These are phyloP conservation scores for Aspergillus asperescens DNA, from an alignment of 495 filamentous ascomycete genomes.

Conservation along the genomic window DNA sequence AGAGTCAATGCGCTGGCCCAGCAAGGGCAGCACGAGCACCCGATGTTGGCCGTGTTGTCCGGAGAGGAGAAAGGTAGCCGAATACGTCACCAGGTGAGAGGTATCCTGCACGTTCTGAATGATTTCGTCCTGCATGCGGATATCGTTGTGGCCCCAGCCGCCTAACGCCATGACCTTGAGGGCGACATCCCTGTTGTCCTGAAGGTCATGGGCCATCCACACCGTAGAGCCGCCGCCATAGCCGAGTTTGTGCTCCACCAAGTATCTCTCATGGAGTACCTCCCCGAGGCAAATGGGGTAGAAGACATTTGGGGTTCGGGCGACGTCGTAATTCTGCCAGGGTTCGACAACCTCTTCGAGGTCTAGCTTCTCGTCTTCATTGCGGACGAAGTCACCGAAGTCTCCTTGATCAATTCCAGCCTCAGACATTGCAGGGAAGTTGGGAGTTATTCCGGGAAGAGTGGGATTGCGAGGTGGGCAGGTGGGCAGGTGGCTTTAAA, in stretches of 20 bases:
- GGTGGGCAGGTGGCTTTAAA: too few relatives aligned
- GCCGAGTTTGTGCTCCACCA: slow-evolving; percentile 76
- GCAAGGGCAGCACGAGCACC: slow-evolving; percentile 27
- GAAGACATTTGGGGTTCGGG: slow-evolving; percentile 7
- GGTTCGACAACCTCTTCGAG: slow-evolving; percentile 7
- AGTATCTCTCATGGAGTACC: slow-evolving; percentile 65
- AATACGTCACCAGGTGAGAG: slow-evolving; percentile 24
- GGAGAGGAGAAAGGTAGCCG: slow-evolving; percentile 17
- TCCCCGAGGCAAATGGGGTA: slow-evolving; percentile 21
- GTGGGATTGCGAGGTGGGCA: too few relatives aligned
- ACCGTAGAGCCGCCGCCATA: slow-evolving; percentile 87
- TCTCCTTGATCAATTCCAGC: too few relatives aligned
- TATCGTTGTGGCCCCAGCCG: slow-evolving; percentile 19
- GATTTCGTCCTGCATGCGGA: slow-evolving; percentile 25
- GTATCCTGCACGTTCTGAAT: slow-evolving; percentile 22
- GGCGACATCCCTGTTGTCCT: slow-evolving; percentile 25
- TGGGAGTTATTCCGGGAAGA: too few relatives aligned
- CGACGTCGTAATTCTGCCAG: slow-evolving; percentile 7
- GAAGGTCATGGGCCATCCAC: slow-evolving; percentile 53
- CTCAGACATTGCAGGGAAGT: too few relatives aligned
- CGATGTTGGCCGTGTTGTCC: slow-evolving; percentile 14
- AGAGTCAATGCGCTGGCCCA: slow-evolving; percentile 25
- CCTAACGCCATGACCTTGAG: slow-evolving; percentile 24
- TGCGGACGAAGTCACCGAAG: slow-evolving; percentile 13
- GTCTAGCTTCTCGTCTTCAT: slow-evolving; percentile 8